A percentile compares a stretch with the other conserved stretches of the same genome.
phyloP scores from a whole-genome alignment of 176 grass and related monocot species.

The Juncus inflexus region DNA sequence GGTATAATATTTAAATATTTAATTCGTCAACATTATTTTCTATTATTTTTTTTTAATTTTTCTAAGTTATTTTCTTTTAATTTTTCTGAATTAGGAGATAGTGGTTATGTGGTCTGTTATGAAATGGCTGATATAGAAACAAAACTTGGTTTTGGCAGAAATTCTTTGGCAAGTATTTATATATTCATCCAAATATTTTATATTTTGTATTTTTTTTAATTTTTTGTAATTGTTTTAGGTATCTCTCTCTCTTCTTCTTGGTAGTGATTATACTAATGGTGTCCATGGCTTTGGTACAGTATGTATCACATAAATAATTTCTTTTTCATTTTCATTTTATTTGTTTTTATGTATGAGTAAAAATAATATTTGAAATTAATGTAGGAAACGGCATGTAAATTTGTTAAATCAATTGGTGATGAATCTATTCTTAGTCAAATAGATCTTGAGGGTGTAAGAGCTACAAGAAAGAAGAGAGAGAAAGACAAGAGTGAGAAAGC shows the following conservation, averaged over 20 bases:
- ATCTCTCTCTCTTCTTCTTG: slow-evolving; percentile 85
- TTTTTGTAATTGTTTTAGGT: slow-evolving; percentile 41
- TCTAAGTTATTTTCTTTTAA: slow-evolving; percentile 31
- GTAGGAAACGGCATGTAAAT: slow-evolving; percentile 76
- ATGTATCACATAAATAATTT: slow-evolving; percentile 32
- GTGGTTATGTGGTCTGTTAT: slow-evolving; percentile 73
- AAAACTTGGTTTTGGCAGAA: slow-evolving; percentile 84
- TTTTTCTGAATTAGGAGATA: slow-evolving; percentile 50
- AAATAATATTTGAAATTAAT: slow-evolving; percentile 24
- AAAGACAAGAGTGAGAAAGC: slow-evolving; percentile 33
- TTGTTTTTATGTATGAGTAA: not conserved
- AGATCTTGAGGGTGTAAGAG: slow-evolving; percentile 53
- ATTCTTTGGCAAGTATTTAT: slow-evolving; percentile 61
- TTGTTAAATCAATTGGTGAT: slow-evolving; percentile 87
- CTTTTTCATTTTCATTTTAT: not conserved
- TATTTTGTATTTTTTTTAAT: too few relatives aligned
- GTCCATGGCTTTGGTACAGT: slow-evolving; percentile 76
- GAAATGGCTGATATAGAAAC: slow-evolving; percentile 92
- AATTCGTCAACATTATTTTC: not conserved
- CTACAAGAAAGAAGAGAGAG: slow-evolving; percentile 53
- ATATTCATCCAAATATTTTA: too few relatives aligned
- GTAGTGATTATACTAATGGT: slow-evolving; percentile 81
- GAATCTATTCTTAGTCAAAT: slow-evolving; percentile 70
- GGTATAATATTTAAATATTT: slow-evolving; percentile 38
- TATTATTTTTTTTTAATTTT: slow-evolving; percentile 20